Evolutionary conservation across 2,329 filamentous ascomycete species (phyloP).

Genomic region (Celoporthe dispersa): DNA sequence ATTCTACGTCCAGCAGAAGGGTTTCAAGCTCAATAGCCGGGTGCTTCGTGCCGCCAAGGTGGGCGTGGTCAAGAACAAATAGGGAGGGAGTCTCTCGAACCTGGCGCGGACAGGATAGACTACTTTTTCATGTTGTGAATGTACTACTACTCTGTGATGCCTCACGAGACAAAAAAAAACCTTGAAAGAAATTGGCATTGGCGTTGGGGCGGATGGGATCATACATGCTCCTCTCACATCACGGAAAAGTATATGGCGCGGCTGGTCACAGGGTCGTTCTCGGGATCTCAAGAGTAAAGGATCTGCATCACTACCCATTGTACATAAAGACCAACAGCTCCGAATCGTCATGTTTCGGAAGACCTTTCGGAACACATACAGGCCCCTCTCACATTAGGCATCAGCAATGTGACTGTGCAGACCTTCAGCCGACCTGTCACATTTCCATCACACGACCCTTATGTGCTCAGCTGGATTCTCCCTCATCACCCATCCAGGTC

Average conservation of each 20-base stretch:
- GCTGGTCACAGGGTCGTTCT: slow-evolving; percentile 25
- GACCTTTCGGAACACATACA: not conserved
- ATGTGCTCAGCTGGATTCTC: not conserved
- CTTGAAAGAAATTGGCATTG: slow-evolving; percentile 20
- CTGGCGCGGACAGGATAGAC: not conserved
- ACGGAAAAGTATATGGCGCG: slow-evolving; percentile 23
- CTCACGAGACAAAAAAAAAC: slow-evolving; percentile 4
- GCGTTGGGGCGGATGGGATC: slow-evolving; percentile 29
- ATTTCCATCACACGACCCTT: not conserved
- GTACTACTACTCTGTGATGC: slow-evolving; percentile 26
- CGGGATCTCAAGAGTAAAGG: slow-evolving; percentile 15
- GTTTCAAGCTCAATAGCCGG: slow-evolving; percentile 90
- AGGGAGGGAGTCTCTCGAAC: slow-evolving; percentile 33
- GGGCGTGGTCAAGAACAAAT: slow-evolving; percentile 86
- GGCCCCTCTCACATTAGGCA: not conserved
- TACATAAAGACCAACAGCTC: slow-evolving; percentile 24
- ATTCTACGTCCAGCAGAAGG: slow-evolving; percentile 93
- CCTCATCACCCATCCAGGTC: not conserved
- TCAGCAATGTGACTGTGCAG: not conserved
- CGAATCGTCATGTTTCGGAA: slow-evolving; percentile 11
- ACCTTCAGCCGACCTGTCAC: no score
- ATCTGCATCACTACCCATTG: slow-evolving; percentile 23
- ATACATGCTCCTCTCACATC: slow-evolving; percentile 30
- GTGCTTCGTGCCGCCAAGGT: slow-evolving; percentile 93
- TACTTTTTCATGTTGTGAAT: slow-evolving; percentile 14